Conservation (phyloP, 208 protist genomes). For the Crithidia bombi region DNA sequence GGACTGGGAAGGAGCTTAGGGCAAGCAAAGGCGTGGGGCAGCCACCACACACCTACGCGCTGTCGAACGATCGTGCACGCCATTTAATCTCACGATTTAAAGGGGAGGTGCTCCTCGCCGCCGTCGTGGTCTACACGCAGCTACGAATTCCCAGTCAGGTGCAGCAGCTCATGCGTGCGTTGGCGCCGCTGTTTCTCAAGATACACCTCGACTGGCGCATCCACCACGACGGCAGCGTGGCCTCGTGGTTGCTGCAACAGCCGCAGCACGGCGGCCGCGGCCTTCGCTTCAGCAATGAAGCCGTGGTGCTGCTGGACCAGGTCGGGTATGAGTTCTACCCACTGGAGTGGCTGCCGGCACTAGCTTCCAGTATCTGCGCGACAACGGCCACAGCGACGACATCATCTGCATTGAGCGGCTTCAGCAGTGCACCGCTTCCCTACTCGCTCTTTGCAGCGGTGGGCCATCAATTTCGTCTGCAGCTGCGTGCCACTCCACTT, state of each 20-base stretch:
- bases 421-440: slow-evolving; percentile 24
- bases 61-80: slow-evolving; percentile 45
- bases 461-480: slow-evolving; percentile 68
- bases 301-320: slow-evolving; percentile 57
- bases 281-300: slow-evolving; percentile 59
- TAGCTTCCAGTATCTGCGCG: slow-evolving; percentile 18
- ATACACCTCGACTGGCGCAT: slow-evolving; percentile 22
- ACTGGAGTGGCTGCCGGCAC: slow-evolving; percentile 78
- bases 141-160: slow-evolving; percentile 66
- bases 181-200: slow-evolving; percentile 62
- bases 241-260: slow-evolving; percentile 27
- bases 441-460: slow-evolving; percentile 80
- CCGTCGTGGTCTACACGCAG: slow-evolving; percentile 78
- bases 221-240: slow-evolving; percentile 26
- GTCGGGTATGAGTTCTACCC: slow-evolving; percentile 86
- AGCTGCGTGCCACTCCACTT: slow-evolving; percentile 39
- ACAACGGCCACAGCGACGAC: slow-evolving; percentile 3
- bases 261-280: neutral
- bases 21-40: neutral
- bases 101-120: slow-evolving; percentile 74
- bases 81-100: slow-evolving; percentile 60
- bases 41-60: slow-evolving; percentile 12
- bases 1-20: neutral
- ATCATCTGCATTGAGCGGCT: neutral
- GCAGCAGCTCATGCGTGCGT: slow-evolving; percentile 66